These are phyloP conservation scores for Cryptosporidium parvum DNA, from an alignment of 169 alveolate species.

Conservation along the genomic window DNA sequence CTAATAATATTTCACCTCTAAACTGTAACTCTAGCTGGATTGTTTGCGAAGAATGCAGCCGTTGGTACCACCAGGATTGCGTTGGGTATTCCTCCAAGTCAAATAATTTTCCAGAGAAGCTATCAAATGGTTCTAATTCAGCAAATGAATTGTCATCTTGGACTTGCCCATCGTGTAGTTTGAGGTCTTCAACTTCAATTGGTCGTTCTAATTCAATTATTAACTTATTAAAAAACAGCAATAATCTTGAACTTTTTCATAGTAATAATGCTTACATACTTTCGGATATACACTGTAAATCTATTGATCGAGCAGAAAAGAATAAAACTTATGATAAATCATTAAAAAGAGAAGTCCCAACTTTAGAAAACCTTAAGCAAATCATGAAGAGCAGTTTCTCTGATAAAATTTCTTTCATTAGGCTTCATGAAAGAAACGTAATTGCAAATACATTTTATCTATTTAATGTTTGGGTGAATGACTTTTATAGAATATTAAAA, in stretches of 20 bases:
- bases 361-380: constrained; percentile 9
- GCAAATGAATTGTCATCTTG: not conserved
- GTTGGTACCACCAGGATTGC: constrained; percentile 60
- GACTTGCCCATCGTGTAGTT: constrained; percentile 41
- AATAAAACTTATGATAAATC: not conserved
- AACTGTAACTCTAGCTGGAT: not conserved
- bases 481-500: constrained; percentile 31
- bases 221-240: not conserved
- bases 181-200: constrained; percentile 22
- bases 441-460: constrained; percentile 30
- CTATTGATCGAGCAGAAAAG: not conserved
- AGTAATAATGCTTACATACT: constrained; percentile 20
- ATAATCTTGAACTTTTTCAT: constrained; percentile 10
- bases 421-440: constrained; percentile 51
- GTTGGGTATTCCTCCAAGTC: constrained; percentile 12
- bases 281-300: not conserved
- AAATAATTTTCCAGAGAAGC: not conserved
- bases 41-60: constrained; percentile 60
- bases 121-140: not conserved
- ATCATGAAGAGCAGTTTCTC: constrained; percentile 5
- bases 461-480: constrained; percentile 28
- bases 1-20: not conserved
- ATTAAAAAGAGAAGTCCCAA: constrained; percentile 33
- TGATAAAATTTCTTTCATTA: constrained; percentile 5
- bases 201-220: not conserved